Conservation (phyloP, 331 rosid genomes). For the Pyracantha coccinea region DNA sequence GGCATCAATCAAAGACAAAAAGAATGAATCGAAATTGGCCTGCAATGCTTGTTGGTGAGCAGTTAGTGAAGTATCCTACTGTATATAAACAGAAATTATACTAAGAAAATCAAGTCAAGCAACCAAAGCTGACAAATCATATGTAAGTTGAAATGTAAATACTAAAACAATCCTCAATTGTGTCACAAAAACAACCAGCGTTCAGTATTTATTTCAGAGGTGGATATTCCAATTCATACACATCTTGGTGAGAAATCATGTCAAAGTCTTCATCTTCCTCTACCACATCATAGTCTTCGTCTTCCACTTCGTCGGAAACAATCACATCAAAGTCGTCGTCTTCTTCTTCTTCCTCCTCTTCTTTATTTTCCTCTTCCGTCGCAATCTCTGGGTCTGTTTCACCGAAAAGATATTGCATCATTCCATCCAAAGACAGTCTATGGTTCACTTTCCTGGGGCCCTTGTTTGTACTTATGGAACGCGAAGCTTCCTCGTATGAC, state of each 20-base stretch:
- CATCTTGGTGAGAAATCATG: neutral
- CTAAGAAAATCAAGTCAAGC: slow-evolving; percentile 16
- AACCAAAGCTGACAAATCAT: slow-evolving; percentile 8
- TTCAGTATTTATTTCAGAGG: neutral
- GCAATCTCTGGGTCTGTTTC: neutral
- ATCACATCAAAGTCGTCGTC: neutral
- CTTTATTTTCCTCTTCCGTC: neutral
- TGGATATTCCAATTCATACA: neutral
- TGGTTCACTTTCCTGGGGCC: neutral
- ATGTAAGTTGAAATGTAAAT: neutral
- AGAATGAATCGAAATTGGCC: neutral
- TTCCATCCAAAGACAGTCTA: neutral
- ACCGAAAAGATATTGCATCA: neutral
- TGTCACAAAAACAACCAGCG: neutral
- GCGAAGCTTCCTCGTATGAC: neutral
- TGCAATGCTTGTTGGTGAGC: neutral
- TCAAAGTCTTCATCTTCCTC: neutral
- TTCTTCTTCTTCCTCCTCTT: neutral
- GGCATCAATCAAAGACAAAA: neutral
- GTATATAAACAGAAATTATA: slow-evolving; percentile 9
- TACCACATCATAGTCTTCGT: neutral
- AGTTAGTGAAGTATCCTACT: too few relatives aligned
- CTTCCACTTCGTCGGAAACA: neutral
- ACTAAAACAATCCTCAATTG: neutral
- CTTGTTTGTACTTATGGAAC: neutral